Evolutionary conservation across 2,329 filamentous ascomycete genomes (phyloP), one percentile per base, ranked within the genome.

Genomic region (Rachicladosporium sp.): DNA sequence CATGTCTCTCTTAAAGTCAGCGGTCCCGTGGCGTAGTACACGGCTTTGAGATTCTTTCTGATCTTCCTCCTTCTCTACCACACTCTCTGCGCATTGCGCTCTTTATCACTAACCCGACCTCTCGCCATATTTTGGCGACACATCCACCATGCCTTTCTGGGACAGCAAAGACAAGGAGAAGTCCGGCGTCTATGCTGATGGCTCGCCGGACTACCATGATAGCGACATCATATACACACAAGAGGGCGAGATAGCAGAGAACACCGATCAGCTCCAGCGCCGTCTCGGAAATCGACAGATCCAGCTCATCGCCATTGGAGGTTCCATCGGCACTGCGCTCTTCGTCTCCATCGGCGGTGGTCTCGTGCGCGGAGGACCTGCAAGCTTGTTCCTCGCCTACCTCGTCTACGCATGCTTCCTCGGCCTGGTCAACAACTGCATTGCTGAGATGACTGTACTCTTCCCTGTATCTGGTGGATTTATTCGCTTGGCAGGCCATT

Each of bases 391-490:
- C 44, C 54, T 81, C 42, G 75, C 72, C 30, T 81, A 74, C 53
- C 63, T 65, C 29, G 46, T 76, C 33, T 78, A 80, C 54, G 65
- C 64, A 30, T 55, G 63, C 50, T 52, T 79, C 39, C 65, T 80
- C 43, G 76, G 64, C 15, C 61, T 77, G 35, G 71, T 80, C 53
- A 80, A 79, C 66, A 80, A 79, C 52, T 70, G 68, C 45, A 65
- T 79, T 43, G 76, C 77, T 6, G 77, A 81, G 55, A 80, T 81
- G 76, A 70, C 65, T 23, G 66, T 68, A 30, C 71, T 71, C 46
- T 75, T 77, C 66, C 77, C 78, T 15, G 68, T 81, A 35, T 70
- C 67, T 32, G 76, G 76, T 46, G 73, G 73, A 2, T 80, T 79
- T 53, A 71, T 81, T 46, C 74, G 77, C 43, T 66, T 80, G 50